These are phyloP conservation scores for Mycosphaerella sp. DNA, from an alignment of 2,329 filamentous ascomycete species.

Conservation along the genomic window DNA sequence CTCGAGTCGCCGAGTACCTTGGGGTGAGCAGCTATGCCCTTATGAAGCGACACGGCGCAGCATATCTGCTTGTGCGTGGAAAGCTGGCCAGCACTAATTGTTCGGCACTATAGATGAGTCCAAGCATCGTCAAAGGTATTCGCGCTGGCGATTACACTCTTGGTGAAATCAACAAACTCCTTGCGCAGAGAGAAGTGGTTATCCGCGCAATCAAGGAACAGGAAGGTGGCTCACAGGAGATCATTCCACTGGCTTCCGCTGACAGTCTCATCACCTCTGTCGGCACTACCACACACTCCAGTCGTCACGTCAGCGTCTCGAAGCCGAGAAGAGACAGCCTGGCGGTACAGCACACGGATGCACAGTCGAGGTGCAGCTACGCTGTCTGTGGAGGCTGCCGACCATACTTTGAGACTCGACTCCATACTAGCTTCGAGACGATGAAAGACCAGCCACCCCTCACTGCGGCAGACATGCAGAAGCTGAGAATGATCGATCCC, in stretches of 20 bases:
- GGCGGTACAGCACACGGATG: background rate
- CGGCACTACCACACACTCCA: conserved; percentile 11
- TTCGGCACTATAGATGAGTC: conserved; percentile 29
- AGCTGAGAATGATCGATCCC: conserved; percentile 36
- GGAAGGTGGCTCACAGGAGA: conserved; percentile 1
- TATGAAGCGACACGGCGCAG: too few relatives aligned
- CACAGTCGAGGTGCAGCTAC: conserved; percentile 36
- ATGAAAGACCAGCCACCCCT: conserved; percentile 35
- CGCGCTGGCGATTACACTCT: conserved; percentile 39
- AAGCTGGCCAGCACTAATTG: background rate
- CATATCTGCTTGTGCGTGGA: background rate
- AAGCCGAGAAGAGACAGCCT: conserved; percentile 11
- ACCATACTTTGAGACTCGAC: conserved; percentile 44
- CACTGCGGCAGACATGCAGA: conserved; percentile 28
- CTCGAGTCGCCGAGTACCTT: conserved; percentile 24
- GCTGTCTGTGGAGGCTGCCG: conserved; percentile 47
- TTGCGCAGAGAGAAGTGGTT: conserved; percentile 39
- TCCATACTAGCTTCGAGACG: conserved; percentile 42
- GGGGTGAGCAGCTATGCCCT: conserved; percentile 5
- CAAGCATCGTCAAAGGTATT: conserved; percentile 40
- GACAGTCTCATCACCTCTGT: conserved; percentile 28
- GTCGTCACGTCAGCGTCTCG: conserved; percentile 15
- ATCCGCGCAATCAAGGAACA: conserved; percentile 23
- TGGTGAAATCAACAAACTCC: conserved; percentile 39
- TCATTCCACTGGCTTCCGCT: background rate